Conservation (phyloP, 2,329 filamentous ascomycete species). For the Phialophora macrospora region DNA sequence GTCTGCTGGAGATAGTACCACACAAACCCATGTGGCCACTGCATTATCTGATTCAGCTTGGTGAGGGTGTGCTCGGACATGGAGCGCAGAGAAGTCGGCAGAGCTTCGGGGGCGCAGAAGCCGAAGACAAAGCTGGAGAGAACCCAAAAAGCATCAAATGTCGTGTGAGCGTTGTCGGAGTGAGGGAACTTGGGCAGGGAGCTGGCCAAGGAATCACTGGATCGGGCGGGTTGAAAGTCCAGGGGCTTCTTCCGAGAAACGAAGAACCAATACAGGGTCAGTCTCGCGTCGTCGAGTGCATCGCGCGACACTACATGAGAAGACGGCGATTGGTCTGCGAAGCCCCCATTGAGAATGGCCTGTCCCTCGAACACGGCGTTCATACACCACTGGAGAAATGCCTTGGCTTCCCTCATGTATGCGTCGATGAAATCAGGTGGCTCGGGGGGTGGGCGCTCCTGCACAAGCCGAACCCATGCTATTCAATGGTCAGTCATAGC, state of each 20-base stretch:
- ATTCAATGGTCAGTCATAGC: background rate
- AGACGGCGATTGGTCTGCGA: background rate
- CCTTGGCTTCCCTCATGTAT: background rate
- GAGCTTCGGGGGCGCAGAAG: slow-evolving; percentile 4
- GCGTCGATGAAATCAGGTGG: slow-evolving; percentile 1
- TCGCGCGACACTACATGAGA: slow-evolving; percentile 8
- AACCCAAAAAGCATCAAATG: slow-evolving; percentile 5
- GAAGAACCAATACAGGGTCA: slow-evolving; percentile 11
- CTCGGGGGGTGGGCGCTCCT: background rate
- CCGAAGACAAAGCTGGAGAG: slow-evolving; percentile 10
- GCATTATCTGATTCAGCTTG: background rate
- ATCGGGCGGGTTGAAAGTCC: background rate
- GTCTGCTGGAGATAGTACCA: slow-evolving; percentile 9
- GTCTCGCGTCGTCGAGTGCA: background rate
- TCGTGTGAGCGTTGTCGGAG: background rate
- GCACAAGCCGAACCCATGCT: slow-evolving; percentile 3
- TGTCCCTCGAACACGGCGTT: slow-evolving; percentile 4
- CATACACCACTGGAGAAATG: slow-evolving; percentile 6
- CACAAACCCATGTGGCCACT: slow-evolving; percentile 7
- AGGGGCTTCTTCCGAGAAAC: background rate
- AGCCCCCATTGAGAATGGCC: background rate
- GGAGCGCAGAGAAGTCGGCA: background rate
- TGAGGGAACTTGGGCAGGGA: slow-evolving; percentile 4
- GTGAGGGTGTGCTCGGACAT: background rate
- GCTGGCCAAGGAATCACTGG: background rate